Evolutionary conservation across 1,139 yeast species (phyloP).

Genomic region (Yamadazyma diospyri): DNA sequence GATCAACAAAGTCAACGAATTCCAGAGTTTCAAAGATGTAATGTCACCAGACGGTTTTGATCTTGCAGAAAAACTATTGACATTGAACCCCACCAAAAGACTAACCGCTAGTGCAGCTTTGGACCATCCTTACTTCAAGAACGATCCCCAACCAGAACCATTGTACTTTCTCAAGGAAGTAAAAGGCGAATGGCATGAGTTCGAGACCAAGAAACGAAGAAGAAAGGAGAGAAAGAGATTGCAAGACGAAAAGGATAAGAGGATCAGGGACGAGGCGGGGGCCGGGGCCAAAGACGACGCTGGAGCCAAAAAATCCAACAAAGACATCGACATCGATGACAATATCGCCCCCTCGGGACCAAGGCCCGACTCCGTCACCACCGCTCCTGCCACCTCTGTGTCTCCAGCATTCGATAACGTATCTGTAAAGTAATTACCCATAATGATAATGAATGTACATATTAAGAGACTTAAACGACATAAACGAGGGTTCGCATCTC

Average conservation of each 20-base stretch:
- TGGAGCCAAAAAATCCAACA: not conserved
- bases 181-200: conserved; percentile 93
- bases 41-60: conserved; percentile 58
- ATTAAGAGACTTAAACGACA: no score
- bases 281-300: not conserved
- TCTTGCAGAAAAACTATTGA: conserved; percentile 59
- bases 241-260: conserved; percentile 29
- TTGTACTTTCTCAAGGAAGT: conserved; percentile 51
- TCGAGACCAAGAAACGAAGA: conserved; percentile 84
- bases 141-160: conserved; percentile 63
- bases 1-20: conserved; percentile 42
- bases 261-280: no score
- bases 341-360: conserved; percentile 8
- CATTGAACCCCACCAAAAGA: conserved; percentile 66
- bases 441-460: no score
- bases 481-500: no score
- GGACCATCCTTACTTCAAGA: conserved; percentile 71
- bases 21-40: conserved; percentile 44
- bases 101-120: conserved; percentile 86
- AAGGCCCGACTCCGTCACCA: conserved; percentile 2
- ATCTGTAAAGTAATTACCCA: no score
- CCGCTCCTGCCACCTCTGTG: not conserved
- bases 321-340: conserved; percentile 3
- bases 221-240: conserved; percentile 52
- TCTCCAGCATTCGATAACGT: no score